These are phyloP conservation scores for Auriscalpium microsporum DNA, from an alignment of 768 basidiomycete species.

Conservation along the genomic window DNA sequence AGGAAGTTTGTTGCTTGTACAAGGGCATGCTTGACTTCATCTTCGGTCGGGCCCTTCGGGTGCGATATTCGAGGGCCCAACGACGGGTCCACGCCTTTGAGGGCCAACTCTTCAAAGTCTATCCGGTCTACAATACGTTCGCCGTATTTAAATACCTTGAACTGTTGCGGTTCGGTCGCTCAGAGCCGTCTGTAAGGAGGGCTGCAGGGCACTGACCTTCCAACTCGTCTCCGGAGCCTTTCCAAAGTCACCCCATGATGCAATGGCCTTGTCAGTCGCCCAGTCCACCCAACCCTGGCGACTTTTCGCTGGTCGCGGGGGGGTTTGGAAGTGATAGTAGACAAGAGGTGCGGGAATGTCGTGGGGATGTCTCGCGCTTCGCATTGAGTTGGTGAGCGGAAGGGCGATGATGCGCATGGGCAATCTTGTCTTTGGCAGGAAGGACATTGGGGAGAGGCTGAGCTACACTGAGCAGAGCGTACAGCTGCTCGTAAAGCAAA, in stretches of 20 bases:
- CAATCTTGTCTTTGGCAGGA: conserved; percentile 9
- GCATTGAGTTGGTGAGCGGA: conserved; percentile 28
- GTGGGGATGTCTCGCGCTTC: neutral
- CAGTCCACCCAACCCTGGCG: conserved; percentile 38
- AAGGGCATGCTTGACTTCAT: conserved; percentile 7
- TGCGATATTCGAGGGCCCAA: conserved; percentile 38
- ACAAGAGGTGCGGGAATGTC: conserved; percentile 21
- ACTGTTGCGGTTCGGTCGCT: conserved; percentile 26
- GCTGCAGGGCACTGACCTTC: conserved; percentile 44
- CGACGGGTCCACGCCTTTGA: conserved; percentile 66
- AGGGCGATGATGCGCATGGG: conserved; percentile 41
- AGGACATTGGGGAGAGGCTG: conserved; percentile 3
- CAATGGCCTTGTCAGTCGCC: conserved; percentile 42
- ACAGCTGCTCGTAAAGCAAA: neutral
- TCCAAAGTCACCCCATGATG: conserved; percentile 61
- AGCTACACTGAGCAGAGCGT: neutral
- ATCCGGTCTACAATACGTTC: conserved; percentile 62
- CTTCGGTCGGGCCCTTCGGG: conserved; percentile 6
- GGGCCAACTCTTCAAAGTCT: conserved; percentile 73
- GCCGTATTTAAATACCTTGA: conserved; percentile 52
- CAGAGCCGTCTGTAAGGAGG: no score
- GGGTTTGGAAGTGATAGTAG: conserved; percentile 35
- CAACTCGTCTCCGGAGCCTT: conserved; percentile 57
- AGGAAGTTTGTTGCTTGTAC: neutral
- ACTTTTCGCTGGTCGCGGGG: conserved; percentile 18